phyloP scores from a whole-genome alignment of 2,329 filamentous ascomycete genomes.

The Leptosphaerulina australis region DNA sequence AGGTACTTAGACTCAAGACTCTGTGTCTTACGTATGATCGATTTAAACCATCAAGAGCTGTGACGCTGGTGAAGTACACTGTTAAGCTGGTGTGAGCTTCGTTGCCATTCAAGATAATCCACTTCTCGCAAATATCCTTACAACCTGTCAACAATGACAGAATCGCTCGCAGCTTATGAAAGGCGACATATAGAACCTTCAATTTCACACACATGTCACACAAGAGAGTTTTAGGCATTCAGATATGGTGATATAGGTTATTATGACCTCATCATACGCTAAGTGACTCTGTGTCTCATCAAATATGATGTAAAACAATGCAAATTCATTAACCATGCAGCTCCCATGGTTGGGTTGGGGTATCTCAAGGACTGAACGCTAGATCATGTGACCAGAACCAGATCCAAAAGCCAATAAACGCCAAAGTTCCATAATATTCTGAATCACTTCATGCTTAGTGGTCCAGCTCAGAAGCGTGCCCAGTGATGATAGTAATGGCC shows the following conservation, averaged over 20 bases:
- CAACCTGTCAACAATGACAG: not conserved
- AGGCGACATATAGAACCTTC: too few species aligned
- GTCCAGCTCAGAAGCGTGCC: conserved; percentile 40
- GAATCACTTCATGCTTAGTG: conserved; percentile 17
- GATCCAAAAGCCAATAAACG: conserved; percentile 1
- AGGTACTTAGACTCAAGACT: too few species aligned
- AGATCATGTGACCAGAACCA: conserved; percentile 7
- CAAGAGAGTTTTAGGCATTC: too few species aligned
- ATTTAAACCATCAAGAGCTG: too few species aligned
- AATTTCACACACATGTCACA: too few species aligned
- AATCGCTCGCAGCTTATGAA: too few species aligned
- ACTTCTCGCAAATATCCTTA: too few species aligned
- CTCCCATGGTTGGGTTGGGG: conserved; percentile 4
- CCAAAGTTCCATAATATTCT: not conserved
- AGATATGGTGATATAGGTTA: not conserved
- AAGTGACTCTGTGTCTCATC: not conserved
- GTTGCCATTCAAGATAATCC: too few species aligned
- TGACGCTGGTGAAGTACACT: too few species aligned
- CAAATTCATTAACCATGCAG: conserved; percentile 1
- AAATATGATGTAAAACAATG: not conserved
- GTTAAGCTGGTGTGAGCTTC: too few species aligned
- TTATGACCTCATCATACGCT: not conserved
- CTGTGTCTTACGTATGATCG: too few species aligned
- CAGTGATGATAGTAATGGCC: conserved; percentile 69
- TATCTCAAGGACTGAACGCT: conserved; percentile 13